These are phyloP conservation scores for Bretziella fagacearum DNA, from an alignment of 2,329 filamentous ascomycete species.

Conservation along the genomic window DNA sequence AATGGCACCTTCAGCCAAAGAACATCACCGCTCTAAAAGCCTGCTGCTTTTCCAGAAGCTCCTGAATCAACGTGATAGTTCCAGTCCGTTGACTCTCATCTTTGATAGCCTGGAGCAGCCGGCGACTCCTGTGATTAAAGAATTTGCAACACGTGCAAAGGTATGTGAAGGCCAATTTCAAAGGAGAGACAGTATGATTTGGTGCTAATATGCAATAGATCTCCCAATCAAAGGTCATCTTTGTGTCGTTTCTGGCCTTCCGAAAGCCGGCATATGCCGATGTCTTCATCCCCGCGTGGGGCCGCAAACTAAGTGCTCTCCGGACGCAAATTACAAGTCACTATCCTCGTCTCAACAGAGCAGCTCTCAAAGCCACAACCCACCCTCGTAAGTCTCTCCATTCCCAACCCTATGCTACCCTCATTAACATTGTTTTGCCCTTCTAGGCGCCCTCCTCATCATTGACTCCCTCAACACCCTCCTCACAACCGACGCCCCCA, in stretches of 20 bases:
- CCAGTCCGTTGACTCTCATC: constrained; percentile 73
- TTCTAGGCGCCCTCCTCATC: constrained; percentile 52
- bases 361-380: neutral
- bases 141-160: constrained; percentile 61
- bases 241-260: constrained; percentile 62
- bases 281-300: constrained; percentile 45
- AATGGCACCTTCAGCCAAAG: constrained; percentile 40
- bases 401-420: neutral
- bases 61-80: constrained; percentile 57
- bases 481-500: constrained; percentile 33
- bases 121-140: constrained; percentile 48
- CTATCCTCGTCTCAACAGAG: neutral
- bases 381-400: constrained; percentile 4
- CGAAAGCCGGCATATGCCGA: constrained; percentile 47
- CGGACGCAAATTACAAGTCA: neutral
- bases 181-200: neutral
- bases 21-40: constrained; percentile 68
- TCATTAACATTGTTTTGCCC: constrained; percentile 4
- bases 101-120: constrained; percentile 76
- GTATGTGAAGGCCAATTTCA: constrained; percentile 25
- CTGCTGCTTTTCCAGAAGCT: constrained; percentile 69
- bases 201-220: constrained; percentile 17
- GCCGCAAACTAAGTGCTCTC: constrained; percentile 32
- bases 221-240: constrained; percentile 52
- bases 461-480: constrained; percentile 66